phyloP scores from a whole-genome alignment of 75 land plant species.

The Ceratopteris richardii region DNA sequence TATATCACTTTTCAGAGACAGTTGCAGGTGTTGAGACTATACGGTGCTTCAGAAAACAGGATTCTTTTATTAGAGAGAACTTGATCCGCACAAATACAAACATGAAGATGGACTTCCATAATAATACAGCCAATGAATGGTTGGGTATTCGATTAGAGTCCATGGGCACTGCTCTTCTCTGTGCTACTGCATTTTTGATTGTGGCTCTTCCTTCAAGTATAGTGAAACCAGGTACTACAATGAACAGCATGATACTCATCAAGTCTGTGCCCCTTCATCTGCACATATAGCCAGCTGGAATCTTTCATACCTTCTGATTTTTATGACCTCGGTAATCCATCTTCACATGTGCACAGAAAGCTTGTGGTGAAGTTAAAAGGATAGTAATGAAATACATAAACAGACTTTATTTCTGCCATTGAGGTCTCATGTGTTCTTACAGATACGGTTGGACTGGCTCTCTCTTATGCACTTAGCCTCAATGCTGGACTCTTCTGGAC shows the following conservation, averaged over 20 bases:
- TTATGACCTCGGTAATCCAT: too few species aligned
- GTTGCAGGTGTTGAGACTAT: slow-evolving; percentile 9
- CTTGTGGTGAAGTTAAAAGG: too few species aligned
- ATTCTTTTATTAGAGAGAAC: background rate
- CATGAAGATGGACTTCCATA: slow-evolving; percentile 17
- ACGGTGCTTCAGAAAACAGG: slow-evolving; percentile 9
- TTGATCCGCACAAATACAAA: slow-evolving; percentile 9
- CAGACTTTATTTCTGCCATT: too few species aligned
- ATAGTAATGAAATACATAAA: too few species aligned
- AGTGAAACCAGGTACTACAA: slow-evolving; percentile 7
- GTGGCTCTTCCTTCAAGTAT: slow-evolving; percentile 7
- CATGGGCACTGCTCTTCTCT: slow-evolving; percentile 2
- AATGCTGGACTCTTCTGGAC: slow-evolving; percentile 52
- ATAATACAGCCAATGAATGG: slow-evolving; percentile 13
- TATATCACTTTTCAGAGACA: slow-evolving; percentile 14
- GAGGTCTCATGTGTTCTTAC: too few species aligned
- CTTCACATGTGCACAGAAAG: too few species aligned
- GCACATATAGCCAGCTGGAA: too few species aligned
- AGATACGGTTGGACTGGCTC: slow-evolving; percentile 84
- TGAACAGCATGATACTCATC: too few species aligned
- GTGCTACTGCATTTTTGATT: slow-evolving; percentile 8
- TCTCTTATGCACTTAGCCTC: slow-evolving; percentile 81
- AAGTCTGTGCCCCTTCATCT: too few species aligned
- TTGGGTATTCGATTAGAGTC: slow-evolving; percentile 11
- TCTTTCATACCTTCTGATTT: too few species aligned